phyloP scores from a whole-genome alignment of 2,329 filamentous ascomycete species.

The Trichoderma atrobrunneum region DNA sequence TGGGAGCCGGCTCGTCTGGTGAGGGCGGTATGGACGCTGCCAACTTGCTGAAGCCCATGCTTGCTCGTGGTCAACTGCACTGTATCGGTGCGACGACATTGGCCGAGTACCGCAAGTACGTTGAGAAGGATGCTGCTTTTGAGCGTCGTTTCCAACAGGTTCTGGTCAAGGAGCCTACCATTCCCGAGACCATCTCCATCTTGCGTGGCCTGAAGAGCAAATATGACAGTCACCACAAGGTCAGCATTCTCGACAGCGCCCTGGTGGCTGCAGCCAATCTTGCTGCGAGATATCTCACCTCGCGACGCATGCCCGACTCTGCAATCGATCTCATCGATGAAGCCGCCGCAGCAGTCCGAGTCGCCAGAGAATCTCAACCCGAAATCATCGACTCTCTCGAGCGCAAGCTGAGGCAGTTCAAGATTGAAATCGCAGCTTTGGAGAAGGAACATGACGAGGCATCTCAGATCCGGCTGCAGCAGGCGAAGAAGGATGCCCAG shows the following conservation, averaged over 20 bases:
- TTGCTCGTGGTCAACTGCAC: constrained; percentile 92
- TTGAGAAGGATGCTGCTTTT: constrained; percentile 97
- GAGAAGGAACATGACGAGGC: constrained; percentile 93
- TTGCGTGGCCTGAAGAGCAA: constrained; percentile 97
- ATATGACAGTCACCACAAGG: constrained; percentile 97
- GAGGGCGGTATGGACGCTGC: constrained; percentile 99
- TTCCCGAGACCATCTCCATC: constrained; percentile 91
- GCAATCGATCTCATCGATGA: constrained; percentile 96
- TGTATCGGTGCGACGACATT: constrained; percentile 97
- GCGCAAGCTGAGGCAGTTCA: constrained; percentile 81
- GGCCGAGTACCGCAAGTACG: constrained; percentile 95
- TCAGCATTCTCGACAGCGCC: constrained; percentile 91
- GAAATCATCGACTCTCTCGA: constrained; percentile 95
- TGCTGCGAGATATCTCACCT: constrained; percentile 89
- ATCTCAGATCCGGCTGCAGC: constrained; percentile 75
- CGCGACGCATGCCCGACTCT: constrained; percentile 87
- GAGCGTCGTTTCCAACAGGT: constrained; percentile 99
- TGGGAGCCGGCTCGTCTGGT: constrained; percentile 92
- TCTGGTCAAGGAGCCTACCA: constrained; percentile 87
- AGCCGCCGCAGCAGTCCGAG: constrained; percentile 91
- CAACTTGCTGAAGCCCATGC: constrained; percentile 96
- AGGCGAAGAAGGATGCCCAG: constrained; percentile 84
- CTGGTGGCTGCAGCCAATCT: constrained; percentile 89
- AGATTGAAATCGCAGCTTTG: constrained; percentile 96
- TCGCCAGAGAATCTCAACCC: constrained; percentile 92